These are phyloP conservation scores for Pelargonium cotyledonis DNA, from an alignment of 441 rosid genomes.

Conservation along the genomic window DNA sequence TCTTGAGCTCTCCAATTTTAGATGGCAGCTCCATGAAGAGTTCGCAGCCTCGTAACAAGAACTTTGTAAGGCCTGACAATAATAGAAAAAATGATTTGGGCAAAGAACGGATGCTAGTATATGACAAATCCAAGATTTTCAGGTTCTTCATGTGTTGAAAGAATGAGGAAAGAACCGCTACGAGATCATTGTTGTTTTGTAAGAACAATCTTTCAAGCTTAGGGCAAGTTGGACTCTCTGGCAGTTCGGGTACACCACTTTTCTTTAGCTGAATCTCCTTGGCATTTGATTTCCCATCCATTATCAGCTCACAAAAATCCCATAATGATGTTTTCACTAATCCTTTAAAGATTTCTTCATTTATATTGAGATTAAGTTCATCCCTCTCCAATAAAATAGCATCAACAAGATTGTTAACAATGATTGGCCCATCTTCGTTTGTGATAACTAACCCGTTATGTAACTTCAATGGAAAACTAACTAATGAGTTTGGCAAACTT, in stretches of 20 bases:
- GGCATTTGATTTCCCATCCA: background rate
- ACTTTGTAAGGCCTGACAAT: background rate
- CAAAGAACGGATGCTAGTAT: constrained; percentile 3
- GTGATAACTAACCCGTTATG: too few relatives aligned
- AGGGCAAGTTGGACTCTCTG: background rate
- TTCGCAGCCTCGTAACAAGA: background rate
- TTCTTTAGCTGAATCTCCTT: background rate
- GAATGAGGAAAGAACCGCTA: background rate
- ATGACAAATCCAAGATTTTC: background rate
- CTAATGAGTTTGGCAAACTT: too few relatives aligned
- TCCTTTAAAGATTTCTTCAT: background rate
- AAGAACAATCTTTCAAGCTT: background rate
- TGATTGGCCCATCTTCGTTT: too few relatives aligned
- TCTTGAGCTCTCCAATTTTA: background rate
- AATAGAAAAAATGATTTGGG: background rate
- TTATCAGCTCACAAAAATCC: background rate
- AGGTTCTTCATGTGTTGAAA: background rate
- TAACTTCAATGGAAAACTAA: too few relatives aligned
- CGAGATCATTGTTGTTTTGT: background rate
- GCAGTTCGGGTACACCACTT: background rate
- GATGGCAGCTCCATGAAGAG: constrained; percentile 1
- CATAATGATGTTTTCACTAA: background rate
- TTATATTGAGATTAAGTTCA: background rate
- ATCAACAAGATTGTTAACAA: background rate
- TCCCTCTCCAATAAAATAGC: background rate